Evolutionary conservation across 148 eudicot genomes (phyloP), one percentile per base, ranked within the genome.

Genomic region (Fagopyrum homotropicum): DNA sequence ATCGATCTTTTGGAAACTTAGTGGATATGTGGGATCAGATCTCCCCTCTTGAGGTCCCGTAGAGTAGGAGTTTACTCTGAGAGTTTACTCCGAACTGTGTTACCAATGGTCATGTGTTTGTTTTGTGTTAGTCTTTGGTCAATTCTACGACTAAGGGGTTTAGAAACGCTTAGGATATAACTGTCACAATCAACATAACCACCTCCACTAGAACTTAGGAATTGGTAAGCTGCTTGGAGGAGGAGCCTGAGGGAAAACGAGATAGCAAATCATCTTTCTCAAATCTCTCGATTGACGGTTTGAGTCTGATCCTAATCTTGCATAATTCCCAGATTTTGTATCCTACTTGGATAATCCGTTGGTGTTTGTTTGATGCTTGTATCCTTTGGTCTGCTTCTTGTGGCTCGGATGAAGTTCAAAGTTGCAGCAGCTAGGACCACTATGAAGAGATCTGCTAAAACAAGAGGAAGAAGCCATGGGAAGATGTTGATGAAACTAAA

Each of bases 181-280:
- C n/a, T n/a, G n/a, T n/a, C n/a, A 47, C 50, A 48, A 48, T n/a
- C n/a, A 8, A 54, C 59, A 72, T 56, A 52, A 11, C 29, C 75
- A 3, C 50, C 75, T 2, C 61, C 76, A 10, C 43, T 47, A 43
- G 63, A 14, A 5, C 73, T 79, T 90, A 35, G 97, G 97, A 85
- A 92, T 80, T 66, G 97, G 97, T 83, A 90, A 78, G 79, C 95
- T 90, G 71, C 95, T 92, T 6, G 97, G 95, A 16, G 93, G 97
- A 45, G 97, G 97, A 55, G 97, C 84, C 15, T 81, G 76, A n/a
- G 81, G 61, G 29, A 75, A 78, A 74, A 74, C 80, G 17, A 76
- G 77, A 78, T 26, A 70, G 82, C 45, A 45, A 52, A 30, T 75
- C 69, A 70, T 45, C 74, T 14, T 19, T 45, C 72, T 30, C 30